Percentiles rank a stretch among this genome's conserved stretches.
phyloP scores from a whole-genome alignment of 2,329 filamentous ascomycete genomes.

The Sarocladium kiliense region DNA sequence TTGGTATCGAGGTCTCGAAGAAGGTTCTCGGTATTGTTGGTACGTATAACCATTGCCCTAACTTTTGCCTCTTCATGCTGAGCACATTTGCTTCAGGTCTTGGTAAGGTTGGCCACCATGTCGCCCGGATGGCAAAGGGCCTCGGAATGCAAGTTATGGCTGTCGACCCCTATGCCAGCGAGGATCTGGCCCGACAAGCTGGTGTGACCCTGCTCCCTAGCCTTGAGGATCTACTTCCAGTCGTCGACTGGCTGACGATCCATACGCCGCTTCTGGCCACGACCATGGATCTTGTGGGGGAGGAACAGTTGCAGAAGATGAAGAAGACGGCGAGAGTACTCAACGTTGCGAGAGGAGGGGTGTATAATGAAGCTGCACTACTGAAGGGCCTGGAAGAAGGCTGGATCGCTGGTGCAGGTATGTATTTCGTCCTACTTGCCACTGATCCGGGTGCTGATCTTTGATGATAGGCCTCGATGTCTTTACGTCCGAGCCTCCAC shows the following conservation, averaged over 20 bases:
- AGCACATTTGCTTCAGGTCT: slow-evolving; percentile 25
- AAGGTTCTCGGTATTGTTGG: slow-evolving; percentile 75
- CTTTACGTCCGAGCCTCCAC: slow-evolving; percentile 69
- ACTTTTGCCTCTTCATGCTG: neutral
- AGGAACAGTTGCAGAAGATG: slow-evolving; percentile 63
- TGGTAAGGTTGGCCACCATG: slow-evolving; percentile 78
- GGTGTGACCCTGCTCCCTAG: slow-evolving; percentile 58
- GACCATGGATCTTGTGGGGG: slow-evolving; percentile 68
- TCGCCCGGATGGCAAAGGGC: slow-evolving; percentile 73
- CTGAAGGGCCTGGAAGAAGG: slow-evolving; percentile 64
- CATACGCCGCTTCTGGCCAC: slow-evolving; percentile 76
- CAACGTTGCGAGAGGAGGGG: slow-evolving; percentile 75
- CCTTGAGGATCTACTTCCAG: slow-evolving; percentile 55
- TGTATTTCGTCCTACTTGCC: neutral
- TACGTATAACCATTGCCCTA: neutral
- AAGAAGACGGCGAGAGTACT: slow-evolving; percentile 68
- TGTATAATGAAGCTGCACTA: slow-evolving; percentile 72
- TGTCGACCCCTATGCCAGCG: slow-evolving; percentile 72
- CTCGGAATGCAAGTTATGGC: slow-evolving; percentile 72
- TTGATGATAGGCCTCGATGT: slow-evolving; percentile 53
- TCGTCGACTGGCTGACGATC: slow-evolving; percentile 72
- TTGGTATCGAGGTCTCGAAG: slow-evolving; percentile 72
- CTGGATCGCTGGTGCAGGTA: slow-evolving; percentile 67
- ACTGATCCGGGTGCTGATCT: neutral
- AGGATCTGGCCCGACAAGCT: slow-evolving; percentile 62